Percentiles rank a stretch among this genome's conserved stretches.
phyloP scores from a whole-genome alignment of 2,329 filamentous ascomycete species.

The Colletotrichum theobromicola region DNA sequence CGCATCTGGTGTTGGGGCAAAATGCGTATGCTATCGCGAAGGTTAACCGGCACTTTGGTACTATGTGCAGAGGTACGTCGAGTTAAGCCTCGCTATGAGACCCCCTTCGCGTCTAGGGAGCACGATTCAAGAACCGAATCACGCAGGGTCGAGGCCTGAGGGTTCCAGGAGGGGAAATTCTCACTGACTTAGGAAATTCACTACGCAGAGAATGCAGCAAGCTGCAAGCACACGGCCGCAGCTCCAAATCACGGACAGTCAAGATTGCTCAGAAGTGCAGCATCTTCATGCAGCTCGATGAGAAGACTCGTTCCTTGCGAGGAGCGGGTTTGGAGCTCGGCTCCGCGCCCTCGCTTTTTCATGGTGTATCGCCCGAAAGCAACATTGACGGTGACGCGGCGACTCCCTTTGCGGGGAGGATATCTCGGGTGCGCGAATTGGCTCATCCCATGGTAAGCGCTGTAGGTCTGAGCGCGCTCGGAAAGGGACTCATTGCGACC shows the following conservation, averaged over 20 bases:
- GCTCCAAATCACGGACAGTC: background rate
- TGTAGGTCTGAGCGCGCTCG: background rate
- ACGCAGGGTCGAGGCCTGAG: background rate
- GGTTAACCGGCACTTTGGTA: background rate
- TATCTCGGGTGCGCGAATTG: background rate
- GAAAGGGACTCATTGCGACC: background rate
- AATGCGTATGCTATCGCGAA: background rate
- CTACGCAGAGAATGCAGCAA: background rate
- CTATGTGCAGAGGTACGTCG: background rate
- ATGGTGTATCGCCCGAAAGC: background rate
- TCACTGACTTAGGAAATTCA: background rate
- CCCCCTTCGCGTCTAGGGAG: background rate
- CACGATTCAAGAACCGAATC: background rate
- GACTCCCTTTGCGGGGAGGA: background rate
- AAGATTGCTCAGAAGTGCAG: background rate
- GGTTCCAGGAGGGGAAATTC: background rate
- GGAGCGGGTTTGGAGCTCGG: background rate
- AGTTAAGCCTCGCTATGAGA: background rate
- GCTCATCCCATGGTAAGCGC: background rate
- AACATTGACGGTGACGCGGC: background rate
- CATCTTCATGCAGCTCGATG: background rate
- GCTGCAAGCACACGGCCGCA: background rate
- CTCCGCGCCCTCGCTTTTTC: background rate
- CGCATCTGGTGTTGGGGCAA: background rate
- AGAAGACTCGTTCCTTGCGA: background rate